phyloP scores from a whole-genome alignment of 768 basidiomycete genomes.

The Pleurotus platypus region DNA sequence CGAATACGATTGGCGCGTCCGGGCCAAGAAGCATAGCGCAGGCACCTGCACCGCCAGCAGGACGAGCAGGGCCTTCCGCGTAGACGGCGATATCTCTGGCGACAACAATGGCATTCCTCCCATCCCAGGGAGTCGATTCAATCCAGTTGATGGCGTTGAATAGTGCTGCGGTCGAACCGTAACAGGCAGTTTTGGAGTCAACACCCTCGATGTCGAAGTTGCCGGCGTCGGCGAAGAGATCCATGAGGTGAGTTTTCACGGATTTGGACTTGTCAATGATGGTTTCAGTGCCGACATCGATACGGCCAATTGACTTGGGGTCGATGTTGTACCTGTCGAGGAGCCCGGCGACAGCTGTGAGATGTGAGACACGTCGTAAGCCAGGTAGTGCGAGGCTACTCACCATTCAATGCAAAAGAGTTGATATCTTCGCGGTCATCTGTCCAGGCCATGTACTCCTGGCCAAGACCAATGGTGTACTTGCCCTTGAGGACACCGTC shows the following conservation, averaged over 20 bases:
- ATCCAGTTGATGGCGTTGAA: slow-evolving; percentile 99
- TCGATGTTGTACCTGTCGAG: slow-evolving; percentile 94
- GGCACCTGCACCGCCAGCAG: slow-evolving; percentile 95
- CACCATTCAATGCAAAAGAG: slow-evolving; percentile 93
- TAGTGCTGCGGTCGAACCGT: slow-evolving; percentile 95
- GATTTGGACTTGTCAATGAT: slow-evolving; percentile 99
- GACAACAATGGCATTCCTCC: slow-evolving; percentile 95
- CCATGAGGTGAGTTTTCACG: slow-evolving; percentile 97
- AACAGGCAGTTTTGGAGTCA: slow-evolving; percentile 99
- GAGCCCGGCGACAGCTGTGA: slow-evolving; percentile 78
- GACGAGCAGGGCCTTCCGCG: slow-evolving; percentile 93
- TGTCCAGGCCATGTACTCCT: slow-evolving; percentile 97
- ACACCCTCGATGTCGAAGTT: slow-evolving; percentile 98
- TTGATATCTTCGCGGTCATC: slow-evolving; percentile 99
- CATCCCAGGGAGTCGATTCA: slow-evolving; percentile 95
- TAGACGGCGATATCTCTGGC: slow-evolving; percentile 97
- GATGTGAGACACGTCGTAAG: not conserved
- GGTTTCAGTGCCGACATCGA: slow-evolving; percentile 98
- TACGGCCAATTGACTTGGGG: slow-evolving; percentile 92
- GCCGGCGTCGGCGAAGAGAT: slow-evolving; percentile 88
- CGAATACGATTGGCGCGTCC: slow-evolving; percentile 89
- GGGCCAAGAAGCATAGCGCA: slow-evolving; percentile 94
- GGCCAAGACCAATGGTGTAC: slow-evolving; percentile 98
- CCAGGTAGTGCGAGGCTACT: not conserved
- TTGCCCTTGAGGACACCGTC: slow-evolving; percentile 94